Conservation (phyloP, 2,329 filamentous ascomycete genomes). For the Arthrobotrys conoides region DNA sequence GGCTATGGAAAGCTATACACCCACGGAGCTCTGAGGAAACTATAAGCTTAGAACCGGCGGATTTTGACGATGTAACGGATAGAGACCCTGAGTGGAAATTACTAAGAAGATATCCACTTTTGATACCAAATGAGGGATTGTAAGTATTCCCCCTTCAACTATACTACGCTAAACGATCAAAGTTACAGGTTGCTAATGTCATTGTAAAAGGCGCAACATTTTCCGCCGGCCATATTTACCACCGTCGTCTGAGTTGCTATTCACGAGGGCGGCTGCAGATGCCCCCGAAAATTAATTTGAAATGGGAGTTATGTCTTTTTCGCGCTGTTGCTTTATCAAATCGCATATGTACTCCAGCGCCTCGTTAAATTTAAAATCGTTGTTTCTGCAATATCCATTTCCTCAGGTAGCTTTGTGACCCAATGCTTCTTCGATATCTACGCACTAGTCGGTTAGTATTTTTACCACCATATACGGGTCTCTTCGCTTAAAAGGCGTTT, state of each 20-base stretch:
- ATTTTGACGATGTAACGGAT: neutral
- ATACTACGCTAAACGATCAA: neutral
- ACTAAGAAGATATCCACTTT: neutral
- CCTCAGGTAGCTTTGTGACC: too few relatives aligned
- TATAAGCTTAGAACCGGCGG: neutral
- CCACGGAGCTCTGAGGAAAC: neutral
- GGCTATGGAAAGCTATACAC: neutral
- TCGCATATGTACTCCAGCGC: too few relatives aligned
- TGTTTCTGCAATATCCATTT: too few relatives aligned
- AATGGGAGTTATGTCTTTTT: too few relatives aligned
- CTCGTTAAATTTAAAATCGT: too few relatives aligned
- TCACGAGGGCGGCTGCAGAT: neutral
- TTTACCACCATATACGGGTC: too few relatives aligned
- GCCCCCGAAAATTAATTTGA: neutral
- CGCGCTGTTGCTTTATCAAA: too few relatives aligned
- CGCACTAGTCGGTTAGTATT: too few relatives aligned
- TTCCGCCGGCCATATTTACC: neutral
- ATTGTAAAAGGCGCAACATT: neutral
- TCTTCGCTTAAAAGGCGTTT: neutral
- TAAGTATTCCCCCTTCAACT: neutral
- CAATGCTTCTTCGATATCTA: too few relatives aligned
- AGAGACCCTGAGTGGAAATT: neutral
- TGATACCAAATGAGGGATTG: slow-evolving; percentile 1
- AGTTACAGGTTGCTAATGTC: neutral
- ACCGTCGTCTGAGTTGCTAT: neutral